Conservation (phyloP, 225 moss, liverwort and hornwort species). For the Physcomitrium patens region DNA sequence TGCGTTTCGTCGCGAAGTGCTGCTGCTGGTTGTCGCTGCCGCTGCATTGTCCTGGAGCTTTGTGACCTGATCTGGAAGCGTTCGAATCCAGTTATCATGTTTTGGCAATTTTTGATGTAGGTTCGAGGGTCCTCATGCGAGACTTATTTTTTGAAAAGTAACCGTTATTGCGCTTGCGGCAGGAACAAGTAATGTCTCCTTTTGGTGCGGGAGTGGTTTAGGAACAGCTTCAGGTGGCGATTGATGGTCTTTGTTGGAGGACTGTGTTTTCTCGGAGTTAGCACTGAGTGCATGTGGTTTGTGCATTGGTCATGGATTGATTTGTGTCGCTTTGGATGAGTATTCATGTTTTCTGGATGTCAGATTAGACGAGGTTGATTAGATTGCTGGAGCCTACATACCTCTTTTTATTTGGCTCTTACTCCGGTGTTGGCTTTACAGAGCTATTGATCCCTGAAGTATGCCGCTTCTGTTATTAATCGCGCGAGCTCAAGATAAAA, state of each 20-base stretch:
- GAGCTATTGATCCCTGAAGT: slow-evolving; percentile 10
- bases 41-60: slow-evolving; percentile 9
- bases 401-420: neutral
- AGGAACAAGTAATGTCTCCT: neutral
- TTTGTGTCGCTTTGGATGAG: slow-evolving; percentile 10
- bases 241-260: neutral
- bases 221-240: slow-evolving; percentile 17
- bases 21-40: slow-evolving; percentile 3
- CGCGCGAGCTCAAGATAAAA: neutral
- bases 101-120: slow-evolving; percentile 18
- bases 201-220: neutral
- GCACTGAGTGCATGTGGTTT: slow-evolving; percentile 3
- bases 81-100: neutral
- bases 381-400: neutral
- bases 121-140: slow-evolving; percentile 12
- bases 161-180: slow-evolving; percentile 34
- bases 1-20: neutral
- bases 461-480: neutral
- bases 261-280: neutral
- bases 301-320: neutral
- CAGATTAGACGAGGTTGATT: slow-evolving; percentile 3
- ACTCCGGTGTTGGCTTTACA: neutral
- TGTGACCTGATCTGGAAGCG: neutral
- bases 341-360: slow-evolving; percentile 2
- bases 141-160: slow-evolving; percentile 33